A percentile compares a stretch with the other conserved stretches of the same genome.
Evolutionary conservation across 352 stramenopile genomes (phyloP).

Genomic region (Nothophytophthora sp.): DNA sequence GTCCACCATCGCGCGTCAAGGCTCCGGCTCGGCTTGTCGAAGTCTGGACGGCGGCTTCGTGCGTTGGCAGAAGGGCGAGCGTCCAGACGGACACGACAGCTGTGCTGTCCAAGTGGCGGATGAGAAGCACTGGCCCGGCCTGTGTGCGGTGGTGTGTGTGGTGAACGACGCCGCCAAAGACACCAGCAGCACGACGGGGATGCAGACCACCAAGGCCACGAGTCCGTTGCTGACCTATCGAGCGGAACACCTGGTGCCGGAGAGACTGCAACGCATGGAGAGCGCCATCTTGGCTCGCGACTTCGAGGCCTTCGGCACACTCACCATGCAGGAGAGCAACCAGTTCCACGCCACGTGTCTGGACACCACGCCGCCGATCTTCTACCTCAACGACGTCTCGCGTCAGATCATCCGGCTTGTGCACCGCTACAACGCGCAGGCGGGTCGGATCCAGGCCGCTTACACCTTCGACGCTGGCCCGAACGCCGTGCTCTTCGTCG

Average conservation of each 20-base stretch:
- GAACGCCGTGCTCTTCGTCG: slow-evolving; percentile 96
- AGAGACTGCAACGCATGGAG: slow-evolving; percentile 90
- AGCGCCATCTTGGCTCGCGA: slow-evolving; percentile 89
- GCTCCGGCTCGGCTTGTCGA: slow-evolving; percentile 95
- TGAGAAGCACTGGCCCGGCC: slow-evolving; percentile 93
- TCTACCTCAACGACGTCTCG: slow-evolving; percentile 98
- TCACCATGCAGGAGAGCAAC: slow-evolving; percentile 99
- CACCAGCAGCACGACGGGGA: slow-evolving; percentile 95
- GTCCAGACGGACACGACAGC: slow-evolving; percentile 69
- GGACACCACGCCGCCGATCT: slow-evolving; percentile 98
- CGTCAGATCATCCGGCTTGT: slow-evolving; percentile 84
- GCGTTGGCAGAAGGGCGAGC: slow-evolving; percentile 92
- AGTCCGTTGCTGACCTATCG: slow-evolving; percentile 91
- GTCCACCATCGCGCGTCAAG: slow-evolving; percentile 93
- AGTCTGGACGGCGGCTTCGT: slow-evolving; percentile 98
- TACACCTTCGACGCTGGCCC: slow-evolving; percentile 99
- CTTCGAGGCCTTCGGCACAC: slow-evolving; percentile 94
- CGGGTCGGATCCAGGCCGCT: slow-evolving; percentile 76
- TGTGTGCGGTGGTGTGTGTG: slow-evolving; percentile 96
- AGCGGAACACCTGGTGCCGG: slow-evolving; percentile 79
- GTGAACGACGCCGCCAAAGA: slow-evolving; percentile 97
- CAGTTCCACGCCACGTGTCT: slow-evolving; percentile 98
- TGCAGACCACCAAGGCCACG: slow-evolving; percentile 94
- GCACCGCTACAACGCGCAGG: slow-evolving; percentile 93
- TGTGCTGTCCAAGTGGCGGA: slow-evolving; percentile 74